Base-by-base conservation (phyloP, 768 basidiomycete species). In the Coprinopsis strossmayeri region DNA sequence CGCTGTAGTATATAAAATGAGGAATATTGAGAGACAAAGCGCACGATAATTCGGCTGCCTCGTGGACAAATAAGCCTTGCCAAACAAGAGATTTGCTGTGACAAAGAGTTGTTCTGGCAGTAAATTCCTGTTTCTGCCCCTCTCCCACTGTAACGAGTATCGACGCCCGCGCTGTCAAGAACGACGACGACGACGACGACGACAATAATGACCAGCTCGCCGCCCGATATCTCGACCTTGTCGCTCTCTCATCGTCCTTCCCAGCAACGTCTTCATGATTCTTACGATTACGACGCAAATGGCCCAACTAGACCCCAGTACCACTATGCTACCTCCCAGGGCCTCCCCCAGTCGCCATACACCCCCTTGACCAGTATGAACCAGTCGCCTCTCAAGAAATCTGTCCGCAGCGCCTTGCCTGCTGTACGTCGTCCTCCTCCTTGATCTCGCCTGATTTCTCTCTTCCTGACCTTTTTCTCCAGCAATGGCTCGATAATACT, bases 401-500 rank as follows among this genome's bases (percentile, higher is more conserved):
- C 51, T 41, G 53, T 71, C 34, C 82, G 90, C 61, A 72, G 77
- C 55, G 84, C 76, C 50, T 73, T 91, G 53, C 90, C 89, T 59
- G 75, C 82, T 51, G 89, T 91, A 55, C 52, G 84, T 78, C 41
- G 27, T 35, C 51, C 28, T 46, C 18, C 55, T 45, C 49, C 48
- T 35, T 51, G 52, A 58, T 64, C 56, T 54, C 53, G 32, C 45
- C 50, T 57, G 30, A 58, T 58, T 44, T 50, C 48, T 21, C 34
- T 42, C 50, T 52, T 43, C 55, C 54, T 46, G 55, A 57, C 54
- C 46, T 53, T 59, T 53, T 59, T 50, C 25, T 41, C 9, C 63
- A 91, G 89, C 89, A 91, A 82, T 91, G 89, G 89, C 79, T 91
- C 57, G 89, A 91, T 63, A 82, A 78, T 64, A 68, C 61, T 56